Evolutionary conservation across 768 basidiomycete genomes (phyloP), one percentile per base, ranked within the genome.

Genomic region (Rhizopogon roseolus): DNA sequence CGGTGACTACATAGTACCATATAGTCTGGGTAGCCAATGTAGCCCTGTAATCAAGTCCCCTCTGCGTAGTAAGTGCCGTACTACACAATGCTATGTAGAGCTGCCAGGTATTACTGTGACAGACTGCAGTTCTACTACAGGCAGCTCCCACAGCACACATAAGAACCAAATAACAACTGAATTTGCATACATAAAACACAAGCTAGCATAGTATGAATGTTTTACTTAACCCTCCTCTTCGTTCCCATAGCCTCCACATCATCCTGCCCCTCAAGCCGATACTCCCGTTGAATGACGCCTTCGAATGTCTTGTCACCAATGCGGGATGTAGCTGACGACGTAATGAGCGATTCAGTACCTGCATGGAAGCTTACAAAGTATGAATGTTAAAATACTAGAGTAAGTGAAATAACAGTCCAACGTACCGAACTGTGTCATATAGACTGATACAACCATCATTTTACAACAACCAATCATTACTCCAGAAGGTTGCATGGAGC

Each of bases 381-480:
- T 16, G 0, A 55, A 19, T n/a, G 17, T 25, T 7, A 28, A 16
- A 38, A 40, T 28, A 44, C 11, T 5, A 52, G 32, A 10, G n/a
- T 8, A 38, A 38, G 19, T 32, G 41, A 16, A 41, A 17, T n/a
- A 29, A 29, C 41, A 13, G 41, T 22, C 25, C 41, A 43, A 49
- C 17, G 6, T 38, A 55, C 54, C 13, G 16, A 16, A 51, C 54
- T 2, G 29, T 41, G 32, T 52, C 38, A 9, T 46, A 38, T 42
- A 52, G 39, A 17, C 6, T 25, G 40, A 44, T 22, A 34, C 25
- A 14, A 19, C 55, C 60, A 13, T 66, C 67, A 1, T 71, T 63
- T 49, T 56, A 65, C 36, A 69, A 65, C 41, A 63, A 57, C 11
- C 54, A 61, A 8, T 37, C 39, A 1, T 62, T 64, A 36, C 50